Evolutionary conservation across 1,284 basidiomycete genomes (phyloP).

Genomic region (Thecaphora thlaspeos): DNA sequence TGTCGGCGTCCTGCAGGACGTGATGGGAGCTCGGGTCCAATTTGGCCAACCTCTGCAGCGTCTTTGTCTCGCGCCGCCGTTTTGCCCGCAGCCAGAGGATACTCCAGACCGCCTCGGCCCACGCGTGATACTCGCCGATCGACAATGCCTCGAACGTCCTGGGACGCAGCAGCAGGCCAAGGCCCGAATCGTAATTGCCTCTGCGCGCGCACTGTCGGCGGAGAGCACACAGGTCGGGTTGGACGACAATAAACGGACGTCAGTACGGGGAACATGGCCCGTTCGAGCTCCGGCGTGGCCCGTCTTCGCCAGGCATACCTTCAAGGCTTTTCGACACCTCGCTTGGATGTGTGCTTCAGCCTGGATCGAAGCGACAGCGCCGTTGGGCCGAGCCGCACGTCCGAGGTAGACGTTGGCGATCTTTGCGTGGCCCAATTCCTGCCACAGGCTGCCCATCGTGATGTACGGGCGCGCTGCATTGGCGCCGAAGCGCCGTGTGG

Average conservation of each 20-base stretch:
- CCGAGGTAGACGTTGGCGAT: conserved; percentile 14
- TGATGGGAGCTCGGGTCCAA: not conserved
- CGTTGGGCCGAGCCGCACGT: not conserved
- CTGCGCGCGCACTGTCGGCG: no score
- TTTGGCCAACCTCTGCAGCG: conserved; percentile 8
- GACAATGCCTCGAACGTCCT: conserved; percentile 11
- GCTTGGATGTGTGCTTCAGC: conserved; percentile 12
- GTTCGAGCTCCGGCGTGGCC: not conserved
- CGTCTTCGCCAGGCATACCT: no score
- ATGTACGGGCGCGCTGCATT: conserved; percentile 6
- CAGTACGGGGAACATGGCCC: no score
- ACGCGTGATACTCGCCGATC: conserved; percentile 15
- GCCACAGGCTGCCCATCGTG: conserved; percentile 16
- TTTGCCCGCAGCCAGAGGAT: conserved; percentile 19
- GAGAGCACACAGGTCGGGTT: no score
- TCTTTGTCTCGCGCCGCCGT: conserved; percentile 15
- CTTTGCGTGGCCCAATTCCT: conserved; percentile 9
- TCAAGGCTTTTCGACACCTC: conserved; percentile 11
- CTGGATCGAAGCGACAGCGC: conserved; percentile 3
- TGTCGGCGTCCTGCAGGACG: not conserved
- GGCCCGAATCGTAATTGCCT: conserved; percentile 30
- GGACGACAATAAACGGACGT: no score
- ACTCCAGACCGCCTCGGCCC: conserved; percentile 14
- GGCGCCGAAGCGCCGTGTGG: conserved; percentile 19
- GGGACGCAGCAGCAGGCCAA: conserved; percentile 14